phyloP scores from a whole-genome alignment of 108 stramenopile genomes.

The Skeletonema tropicum region DNA sequence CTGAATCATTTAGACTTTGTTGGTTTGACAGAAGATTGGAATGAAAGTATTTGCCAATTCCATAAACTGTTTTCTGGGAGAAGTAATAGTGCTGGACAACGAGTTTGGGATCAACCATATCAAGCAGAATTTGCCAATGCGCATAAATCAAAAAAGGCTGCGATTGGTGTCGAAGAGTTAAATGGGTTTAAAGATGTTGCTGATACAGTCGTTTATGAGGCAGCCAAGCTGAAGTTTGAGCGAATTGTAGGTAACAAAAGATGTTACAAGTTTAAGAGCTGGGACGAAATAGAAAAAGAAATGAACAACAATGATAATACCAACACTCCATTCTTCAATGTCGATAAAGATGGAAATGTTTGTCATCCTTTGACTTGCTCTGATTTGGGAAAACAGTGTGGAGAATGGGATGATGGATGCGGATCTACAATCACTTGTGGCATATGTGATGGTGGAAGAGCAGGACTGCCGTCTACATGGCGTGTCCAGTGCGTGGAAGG shows the following conservation, averaged over 20 bases:
- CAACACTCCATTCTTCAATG: constrained; percentile 20
- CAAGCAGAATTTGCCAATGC: constrained; percentile 54
- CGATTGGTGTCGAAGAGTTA: constrained; percentile 35
- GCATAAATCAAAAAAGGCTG: constrained; percentile 37
- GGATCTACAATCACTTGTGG: constrained; percentile 47
- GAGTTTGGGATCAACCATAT: constrained; percentile 31
- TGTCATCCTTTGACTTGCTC: constrained; percentile 49
- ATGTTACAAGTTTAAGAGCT: constrained; percentile 47
- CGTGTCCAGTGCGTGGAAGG: constrained; percentile 49
- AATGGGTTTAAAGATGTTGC: constrained; percentile 52
- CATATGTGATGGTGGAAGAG: constrained; percentile 42
- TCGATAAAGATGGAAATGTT: constrained; percentile 25
- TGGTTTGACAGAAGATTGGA: constrained; percentile 53
- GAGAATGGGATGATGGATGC: constrained; percentile 57
- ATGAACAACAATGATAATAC: neutral
- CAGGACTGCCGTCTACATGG: constrained; percentile 45
- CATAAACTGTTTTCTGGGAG: constrained; percentile 44
- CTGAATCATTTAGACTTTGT: constrained; percentile 44
- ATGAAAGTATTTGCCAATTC: constrained; percentile 56
- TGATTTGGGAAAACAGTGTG: constrained; percentile 55
- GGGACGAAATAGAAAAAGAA: constrained; percentile 31
- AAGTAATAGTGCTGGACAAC: constrained; percentile 14
- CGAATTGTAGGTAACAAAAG: constrained; percentile 35
- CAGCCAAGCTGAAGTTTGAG: constrained; percentile 43
- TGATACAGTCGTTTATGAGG: constrained; percentile 46